Conservation (phyloP, 2,329 filamentous ascomycete species). For the Ophiostoma pallidulum region DNA sequence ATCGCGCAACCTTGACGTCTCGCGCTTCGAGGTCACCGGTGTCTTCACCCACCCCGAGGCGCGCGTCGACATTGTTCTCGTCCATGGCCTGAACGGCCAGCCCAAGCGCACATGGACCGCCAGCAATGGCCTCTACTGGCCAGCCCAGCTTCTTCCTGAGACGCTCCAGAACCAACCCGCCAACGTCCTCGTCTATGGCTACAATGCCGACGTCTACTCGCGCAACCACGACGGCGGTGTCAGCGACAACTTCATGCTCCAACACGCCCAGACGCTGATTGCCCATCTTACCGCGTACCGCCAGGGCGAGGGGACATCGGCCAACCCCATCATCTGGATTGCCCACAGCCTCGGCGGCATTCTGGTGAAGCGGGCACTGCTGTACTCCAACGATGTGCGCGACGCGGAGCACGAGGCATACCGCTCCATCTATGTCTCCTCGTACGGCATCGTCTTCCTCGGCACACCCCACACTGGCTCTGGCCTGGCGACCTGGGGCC, state of each 20-base stretch:
- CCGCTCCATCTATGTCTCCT: slow-evolving; percentile 62
- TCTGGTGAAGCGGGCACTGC: slow-evolving; percentile 58
- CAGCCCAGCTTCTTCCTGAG: slow-evolving; percentile 53
- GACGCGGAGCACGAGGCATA: slow-evolving; percentile 52
- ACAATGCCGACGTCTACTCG: slow-evolving; percentile 57
- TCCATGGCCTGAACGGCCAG: slow-evolving; percentile 61
- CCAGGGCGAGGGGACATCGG: slow-evolving; percentile 43
- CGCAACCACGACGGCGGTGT: slow-evolving; percentile 37
- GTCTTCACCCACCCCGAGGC: slow-evolving; percentile 52
- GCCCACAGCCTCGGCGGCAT: slow-evolving; percentile 67
- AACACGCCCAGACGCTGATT: slow-evolving; percentile 62
- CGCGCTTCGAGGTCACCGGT: slow-evolving; percentile 46
- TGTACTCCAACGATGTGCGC: slow-evolving; percentile 55
- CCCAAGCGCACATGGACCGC: slow-evolving; percentile 55
- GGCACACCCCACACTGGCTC: slow-evolving; percentile 68
- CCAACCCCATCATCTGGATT: slow-evolving; percentile 65
- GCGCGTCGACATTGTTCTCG: slow-evolving; percentile 56
- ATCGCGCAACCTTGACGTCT: slow-evolving; percentile 2
- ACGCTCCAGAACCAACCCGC: slow-evolving; percentile 48
- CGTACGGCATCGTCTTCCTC: slow-evolving; percentile 66
- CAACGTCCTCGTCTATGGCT: slow-evolving; percentile 63
- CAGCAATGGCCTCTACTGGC: slow-evolving; percentile 56
- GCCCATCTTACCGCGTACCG: slow-evolving; percentile 54
- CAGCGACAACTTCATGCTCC: slow-evolving; percentile 57
- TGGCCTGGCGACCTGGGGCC: slow-evolving; percentile 58